Conservation (phyloP, 2,329 filamentous ascomycete species). For the Calonectria hawksworthii region DNA sequence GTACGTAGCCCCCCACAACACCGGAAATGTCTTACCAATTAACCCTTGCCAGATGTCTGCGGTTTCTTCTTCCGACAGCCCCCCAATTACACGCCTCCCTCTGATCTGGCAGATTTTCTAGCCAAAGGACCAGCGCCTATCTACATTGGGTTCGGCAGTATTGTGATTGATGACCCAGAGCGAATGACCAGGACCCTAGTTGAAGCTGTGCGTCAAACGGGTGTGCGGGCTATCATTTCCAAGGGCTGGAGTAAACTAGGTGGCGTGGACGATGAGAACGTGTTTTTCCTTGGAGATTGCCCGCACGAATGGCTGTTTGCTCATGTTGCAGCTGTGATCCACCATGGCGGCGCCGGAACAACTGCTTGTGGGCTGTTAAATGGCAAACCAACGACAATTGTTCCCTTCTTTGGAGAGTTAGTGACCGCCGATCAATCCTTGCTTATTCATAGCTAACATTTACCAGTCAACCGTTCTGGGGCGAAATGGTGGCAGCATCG, state of each 20-base stretch:
- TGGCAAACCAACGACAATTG: constrained; percentile 77
- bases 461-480: constrained; percentile 35
- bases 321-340: constrained; percentile 73
- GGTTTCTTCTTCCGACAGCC: constrained; percentile 76
- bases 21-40: background rate
- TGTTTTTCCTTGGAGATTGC: constrained; percentile 79
- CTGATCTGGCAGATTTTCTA: constrained; percentile 69
- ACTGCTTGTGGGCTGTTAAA: constrained; percentile 79
- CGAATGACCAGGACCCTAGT: constrained; percentile 76
- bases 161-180: constrained; percentile 79
- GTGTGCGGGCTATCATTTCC: constrained; percentile 76
- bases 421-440: background rate
- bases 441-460: background rate
- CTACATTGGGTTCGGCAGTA: constrained; percentile 82
- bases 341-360: constrained; percentile 81
- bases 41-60: constrained; percentile 57
- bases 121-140: constrained; percentile 69
- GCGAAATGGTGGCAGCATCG: constrained; percentile 36
- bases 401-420: constrained; percentile 77
- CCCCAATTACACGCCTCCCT: constrained; percentile 66
- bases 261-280: constrained; percentile 67
- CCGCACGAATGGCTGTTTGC: constrained; percentile 84
- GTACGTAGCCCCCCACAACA: constrained; percentile 43
- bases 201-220: constrained; percentile 72
- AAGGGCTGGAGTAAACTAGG: constrained; percentile 82